Evolutionary conservation across 352 stramenopile genomes (phyloP).

Genomic region (Pythium dissotocum): DNA sequence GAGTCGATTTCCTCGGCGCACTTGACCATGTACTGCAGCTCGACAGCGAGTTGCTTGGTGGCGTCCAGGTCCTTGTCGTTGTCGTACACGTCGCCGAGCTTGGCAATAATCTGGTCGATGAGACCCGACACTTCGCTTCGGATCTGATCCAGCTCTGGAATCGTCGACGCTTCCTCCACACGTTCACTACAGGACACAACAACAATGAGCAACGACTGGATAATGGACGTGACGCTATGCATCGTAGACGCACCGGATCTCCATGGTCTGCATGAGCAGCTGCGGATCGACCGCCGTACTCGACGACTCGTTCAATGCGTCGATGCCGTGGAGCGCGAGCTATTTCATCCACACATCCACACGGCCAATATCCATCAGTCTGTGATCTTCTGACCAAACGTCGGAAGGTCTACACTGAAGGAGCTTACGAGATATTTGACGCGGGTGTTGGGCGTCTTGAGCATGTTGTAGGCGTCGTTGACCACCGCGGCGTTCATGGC

Average conservation of each 20-base stretch:
- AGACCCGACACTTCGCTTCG: slow-evolving; percentile 61
- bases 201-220: neutral
- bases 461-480: slow-evolving; percentile 87
- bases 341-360: slow-evolving; percentile 22
- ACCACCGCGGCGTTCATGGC: slow-evolving; percentile 76
- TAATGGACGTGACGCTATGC: neutral
- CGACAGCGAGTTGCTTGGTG: slow-evolving; percentile 67
- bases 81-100: slow-evolving; percentile 79
- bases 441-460: slow-evolving; percentile 84
- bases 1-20: slow-evolving; percentile 79
- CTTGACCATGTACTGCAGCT: slow-evolving; percentile 89
- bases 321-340: slow-evolving; percentile 79
- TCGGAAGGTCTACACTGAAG: neutral
- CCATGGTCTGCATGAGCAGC: slow-evolving; percentile 85
- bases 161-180: slow-evolving; percentile 55
- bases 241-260: slow-evolving; percentile 53
- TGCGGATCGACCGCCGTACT: slow-evolving; percentile 75
- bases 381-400: neutral
- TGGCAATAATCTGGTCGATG: slow-evolving; percentile 73
- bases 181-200: slow-evolving; percentile 48
- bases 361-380: neutral
- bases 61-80: slow-evolving; percentile 70
- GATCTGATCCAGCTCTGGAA: slow-evolving; percentile 57
- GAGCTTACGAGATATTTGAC: slow-evolving; percentile 77
- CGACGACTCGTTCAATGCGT: slow-evolving; percentile 72